Conservation (phyloP, 768 basidiomycete genomes). For the Tulasnella sp. region DNA sequence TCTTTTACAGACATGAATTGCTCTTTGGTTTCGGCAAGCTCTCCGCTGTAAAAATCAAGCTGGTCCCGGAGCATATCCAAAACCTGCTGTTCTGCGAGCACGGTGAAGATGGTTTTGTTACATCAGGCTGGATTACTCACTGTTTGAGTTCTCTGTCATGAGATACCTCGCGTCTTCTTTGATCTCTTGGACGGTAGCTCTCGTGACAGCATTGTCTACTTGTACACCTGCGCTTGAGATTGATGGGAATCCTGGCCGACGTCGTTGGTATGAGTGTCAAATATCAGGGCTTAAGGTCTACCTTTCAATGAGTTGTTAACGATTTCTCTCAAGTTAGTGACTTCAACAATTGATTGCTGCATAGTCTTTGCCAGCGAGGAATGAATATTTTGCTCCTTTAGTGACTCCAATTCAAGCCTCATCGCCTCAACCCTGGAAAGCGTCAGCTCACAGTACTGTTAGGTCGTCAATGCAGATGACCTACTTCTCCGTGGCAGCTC, state of each 20-base stretch:
- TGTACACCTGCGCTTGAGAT: not conserved
- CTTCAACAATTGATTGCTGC: not conserved
- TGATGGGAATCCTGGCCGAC: not conserved
- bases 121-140: not conserved
- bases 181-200: not conserved
- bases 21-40: constrained; percentile 12
- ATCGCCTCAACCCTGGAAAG: not conserved
- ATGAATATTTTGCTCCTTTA: not conserved
- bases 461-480: not conserved
- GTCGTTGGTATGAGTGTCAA: not conserved
- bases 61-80: constrained; percentile 11
- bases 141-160: not conserved
- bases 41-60: constrained; percentile 4
- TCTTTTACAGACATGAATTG: not conserved
- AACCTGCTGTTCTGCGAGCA: constrained; percentile 8
- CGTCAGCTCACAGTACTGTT: not conserved
- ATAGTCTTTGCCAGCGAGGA: not conserved
- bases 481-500: not conserved
- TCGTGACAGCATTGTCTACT: not conserved
- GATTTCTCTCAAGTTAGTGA: not conserved
- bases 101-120: not conserved
- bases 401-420: not conserved
- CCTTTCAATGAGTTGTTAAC: not conserved
- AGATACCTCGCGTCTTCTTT: not conserved
- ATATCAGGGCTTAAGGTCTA: not conserved